A percentile compares a stretch with the other conserved stretches of the same genome.
Conservation (phyloP, 495 filamentous ascomycete species). For the Friedmanniomyces simplex region DNA sequence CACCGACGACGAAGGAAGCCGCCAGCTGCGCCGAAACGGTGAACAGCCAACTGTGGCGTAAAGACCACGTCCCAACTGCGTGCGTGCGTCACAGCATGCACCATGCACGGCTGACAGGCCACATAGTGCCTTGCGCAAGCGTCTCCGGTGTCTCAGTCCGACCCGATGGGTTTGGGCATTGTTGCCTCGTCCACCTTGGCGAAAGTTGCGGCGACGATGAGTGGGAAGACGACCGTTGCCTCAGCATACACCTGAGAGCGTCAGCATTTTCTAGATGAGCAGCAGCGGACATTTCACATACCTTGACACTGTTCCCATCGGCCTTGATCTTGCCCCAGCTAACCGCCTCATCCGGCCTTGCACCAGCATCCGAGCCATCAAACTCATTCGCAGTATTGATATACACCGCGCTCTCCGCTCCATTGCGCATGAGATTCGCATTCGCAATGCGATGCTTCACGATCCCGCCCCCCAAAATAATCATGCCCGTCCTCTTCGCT, state of each 20-base stretch:
- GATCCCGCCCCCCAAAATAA: conserved; percentile 84
- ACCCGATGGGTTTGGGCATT: no score
- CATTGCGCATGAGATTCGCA: conserved; percentile 92
- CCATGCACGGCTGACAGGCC: neutral
- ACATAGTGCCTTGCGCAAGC: neutral
- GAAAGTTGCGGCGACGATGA: conserved; percentile 93
- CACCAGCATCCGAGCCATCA: conserved; percentile 93
- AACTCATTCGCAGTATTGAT: conserved; percentile 96
- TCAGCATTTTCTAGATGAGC: neutral
- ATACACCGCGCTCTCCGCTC: conserved; percentile 91
- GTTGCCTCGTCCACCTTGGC: no score
- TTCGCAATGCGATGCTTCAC: conserved; percentile 98
- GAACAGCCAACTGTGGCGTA: neutral
- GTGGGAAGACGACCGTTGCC: conserved; percentile 81
- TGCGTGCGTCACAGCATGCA: neutral
- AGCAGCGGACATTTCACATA: conserved; percentile 26
- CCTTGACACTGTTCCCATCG: conserved; percentile 78
- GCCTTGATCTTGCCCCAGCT: conserved; percentile 97
- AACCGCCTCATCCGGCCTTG: conserved; percentile 89
- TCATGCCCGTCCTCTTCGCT: conserved; percentile 78
- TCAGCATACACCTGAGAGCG: conserved; percentile 66
- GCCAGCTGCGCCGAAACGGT: no score
- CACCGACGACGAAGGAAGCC: no score
- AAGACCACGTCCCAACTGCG: neutral
- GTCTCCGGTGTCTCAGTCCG: neutral